These are phyloP conservation scores for Exophiala xenobiotica DNA, from an alignment of 2,329 filamentous ascomycete genomes.

Conservation along the genomic window DNA sequence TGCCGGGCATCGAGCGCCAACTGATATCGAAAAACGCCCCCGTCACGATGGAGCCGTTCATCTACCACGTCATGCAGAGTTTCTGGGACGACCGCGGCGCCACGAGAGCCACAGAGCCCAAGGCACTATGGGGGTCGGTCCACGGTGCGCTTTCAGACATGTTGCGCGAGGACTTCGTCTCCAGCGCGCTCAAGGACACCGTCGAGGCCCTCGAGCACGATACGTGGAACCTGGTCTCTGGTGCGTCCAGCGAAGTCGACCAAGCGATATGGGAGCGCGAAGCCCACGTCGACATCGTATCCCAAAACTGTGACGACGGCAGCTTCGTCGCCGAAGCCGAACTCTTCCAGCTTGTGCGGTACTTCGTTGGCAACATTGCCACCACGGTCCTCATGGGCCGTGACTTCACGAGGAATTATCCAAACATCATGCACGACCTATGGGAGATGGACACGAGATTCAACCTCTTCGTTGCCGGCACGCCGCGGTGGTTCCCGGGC, in stretches of 20 bases:
- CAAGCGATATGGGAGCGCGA: conserved; percentile 62
- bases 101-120: conserved; percentile 37
- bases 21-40: conserved; percentile 35
- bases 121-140: conserved; percentile 37
- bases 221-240: conserved; percentile 59
- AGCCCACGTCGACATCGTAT: conserved; percentile 45
- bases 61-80: conserved; percentile 39
- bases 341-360: conserved; percentile 54
- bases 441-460: conserved; percentile 57
- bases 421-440: conserved; percentile 55
- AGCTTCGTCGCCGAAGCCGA: conserved; percentile 52
- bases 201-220: conserved; percentile 44
- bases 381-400: conserved; percentile 53
- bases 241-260: conserved; percentile 60
- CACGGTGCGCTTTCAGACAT: conserved; percentile 44
- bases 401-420: conserved; percentile 53
- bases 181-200: conserved; percentile 36
- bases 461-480: conserved; percentile 53
- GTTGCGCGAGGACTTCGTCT: conserved; percentile 48
- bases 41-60: conserved; percentile 33
- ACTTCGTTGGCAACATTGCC: conserved; percentile 55
- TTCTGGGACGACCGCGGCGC: conserved; percentile 45
- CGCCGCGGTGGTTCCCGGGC: conserved; percentile 56
- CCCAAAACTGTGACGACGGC: conserved; percentile 32
- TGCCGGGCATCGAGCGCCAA: conserved; percentile 47